A percentile compares a stretch with the other conserved stretches of the same genome.
These are phyloP conservation scores for Xylariaceae sp. DNA, from an alignment of 2,329 filamentous ascomycete genomes.

Conservation along the genomic window DNA sequence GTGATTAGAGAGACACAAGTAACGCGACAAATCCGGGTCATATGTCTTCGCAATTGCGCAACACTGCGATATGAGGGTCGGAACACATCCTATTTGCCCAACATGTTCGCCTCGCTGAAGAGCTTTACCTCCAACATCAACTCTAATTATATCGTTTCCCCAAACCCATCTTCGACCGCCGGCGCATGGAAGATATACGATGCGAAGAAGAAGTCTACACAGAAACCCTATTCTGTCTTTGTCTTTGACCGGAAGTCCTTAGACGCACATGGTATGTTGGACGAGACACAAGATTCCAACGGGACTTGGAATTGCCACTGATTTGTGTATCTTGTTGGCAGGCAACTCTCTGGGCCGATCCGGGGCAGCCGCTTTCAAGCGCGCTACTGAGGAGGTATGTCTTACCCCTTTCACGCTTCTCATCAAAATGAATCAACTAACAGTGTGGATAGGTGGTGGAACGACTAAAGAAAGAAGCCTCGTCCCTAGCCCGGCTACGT, in stretches of 20 bases:
- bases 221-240: slow-evolving; percentile 85
- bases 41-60: slow-evolving; percentile 16
- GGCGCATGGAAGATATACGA: slow-evolving; percentile 98
- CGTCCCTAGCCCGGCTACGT: slow-evolving; percentile 78
- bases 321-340: slow-evolving; percentile 7
- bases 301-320: background rate
- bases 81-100: slow-evolving; percentile 28
- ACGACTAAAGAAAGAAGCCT: slow-evolving; percentile 85
- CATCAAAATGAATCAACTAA: slow-evolving; percentile 2
- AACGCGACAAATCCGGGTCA: too few relatives aligned
- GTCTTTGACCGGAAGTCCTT: slow-evolving; percentile 88
- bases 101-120: slow-evolving; percentile 92
- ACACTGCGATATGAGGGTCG: slow-evolving; percentile 27
- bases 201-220: slow-evolving; percentile 92
- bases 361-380: slow-evolving; percentile 68
- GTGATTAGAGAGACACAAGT: too few relatives aligned
- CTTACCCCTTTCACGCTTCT: background rate
- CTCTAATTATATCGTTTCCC: slow-evolving; percentile 81
- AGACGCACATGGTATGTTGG: slow-evolving; percentile 54
- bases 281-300: background rate
- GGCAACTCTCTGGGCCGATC: slow-evolving; percentile 57
- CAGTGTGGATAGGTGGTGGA: slow-evolving; percentile 59
- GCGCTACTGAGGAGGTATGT: slow-evolving; percentile 72
- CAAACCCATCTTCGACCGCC: slow-evolving; percentile 70
- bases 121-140: slow-evolving; percentile 91